Conservation (phyloP, 2,329 filamentous ascomycete species). For the Cercospora zeae-maydis region DNA sequence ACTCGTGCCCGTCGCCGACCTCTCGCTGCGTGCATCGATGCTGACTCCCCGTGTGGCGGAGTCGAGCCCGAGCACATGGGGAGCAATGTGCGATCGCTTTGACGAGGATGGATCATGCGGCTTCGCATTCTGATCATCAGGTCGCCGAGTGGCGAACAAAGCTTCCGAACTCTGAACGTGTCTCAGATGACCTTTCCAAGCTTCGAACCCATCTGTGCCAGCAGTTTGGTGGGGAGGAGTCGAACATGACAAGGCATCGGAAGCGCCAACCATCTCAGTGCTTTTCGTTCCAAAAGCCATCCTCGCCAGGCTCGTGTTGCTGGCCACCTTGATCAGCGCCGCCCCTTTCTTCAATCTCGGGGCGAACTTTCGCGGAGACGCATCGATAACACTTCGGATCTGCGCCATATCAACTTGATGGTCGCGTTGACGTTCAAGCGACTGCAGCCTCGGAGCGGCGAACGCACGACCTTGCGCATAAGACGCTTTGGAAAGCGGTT, state of each 20-base stretch:
- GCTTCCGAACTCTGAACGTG: slow-evolving; percentile 33
- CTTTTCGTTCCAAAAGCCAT: slow-evolving; percentile 22
- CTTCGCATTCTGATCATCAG: slow-evolving; percentile 13
- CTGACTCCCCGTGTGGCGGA: slow-evolving; percentile 20
- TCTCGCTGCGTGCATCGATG: slow-evolving; percentile 16
- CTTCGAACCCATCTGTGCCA: slow-evolving; percentile 8
- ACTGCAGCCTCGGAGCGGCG: slow-evolving; percentile 50
- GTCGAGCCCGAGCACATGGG: slow-evolving; percentile 28
- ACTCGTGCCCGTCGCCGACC: slow-evolving; percentile 25
- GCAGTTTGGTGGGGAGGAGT: slow-evolving; percentile 23
- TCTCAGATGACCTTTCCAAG: slow-evolving; percentile 26
- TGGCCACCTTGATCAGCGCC: slow-evolving; percentile 26
- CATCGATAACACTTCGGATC: slow-evolving; percentile 42
- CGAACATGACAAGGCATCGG: slow-evolving; percentile 26
- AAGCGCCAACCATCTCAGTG: slow-evolving; percentile 21
- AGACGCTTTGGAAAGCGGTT: slow-evolving; percentile 38
- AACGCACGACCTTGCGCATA: slow-evolving; percentile 52
- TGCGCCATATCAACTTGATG: slow-evolving; percentile 43
- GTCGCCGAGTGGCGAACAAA: slow-evolving; percentile 21
- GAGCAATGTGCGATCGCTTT: slow-evolving; percentile 19
- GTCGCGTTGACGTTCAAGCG: slow-evolving; percentile 46
- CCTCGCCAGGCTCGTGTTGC: slow-evolving; percentile 27
- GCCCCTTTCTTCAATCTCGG: slow-evolving; percentile 18
- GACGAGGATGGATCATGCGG: neutral
- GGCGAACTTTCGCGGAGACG: slow-evolving; percentile 44